Base-by-base conservation (phyloP, 2,329 filamentous ascomycete genomes). In the Zalaria obscura region DNA sequence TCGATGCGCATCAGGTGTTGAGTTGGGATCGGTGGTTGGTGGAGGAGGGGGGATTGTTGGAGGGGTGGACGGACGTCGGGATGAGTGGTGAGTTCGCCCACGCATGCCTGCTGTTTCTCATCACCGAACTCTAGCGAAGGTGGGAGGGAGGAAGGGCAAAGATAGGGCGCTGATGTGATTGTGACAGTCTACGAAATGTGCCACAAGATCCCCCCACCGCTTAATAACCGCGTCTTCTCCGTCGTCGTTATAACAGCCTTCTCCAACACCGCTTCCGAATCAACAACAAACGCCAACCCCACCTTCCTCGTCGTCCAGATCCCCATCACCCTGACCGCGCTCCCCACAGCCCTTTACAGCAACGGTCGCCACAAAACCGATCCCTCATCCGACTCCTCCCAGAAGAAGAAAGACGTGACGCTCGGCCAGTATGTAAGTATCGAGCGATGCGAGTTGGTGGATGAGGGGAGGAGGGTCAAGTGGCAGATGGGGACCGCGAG, bases 401-500 rank as follows among this genome's bases (percentile, higher is more conserved):
- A 56, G 8, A 57, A 59, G 25, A 66, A 68, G 18, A 67, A 67
- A 46, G 65, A 59, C 27, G 58, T 73, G 3, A 70, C 78, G 5
- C 58, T 71, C 27, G 82, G 73, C 3, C 64, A 66, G 6, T 86
- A 85, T 51, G 73, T 68, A 27, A 79, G 75, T 47, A 66, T 86
- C 1, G 82, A 87, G 63, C 62, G 73, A 36, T 61, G 81, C 29
- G 61, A 69, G 42, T 62, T 68, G 51, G 45, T 70, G 3, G 58
- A 58, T 4, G 55, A 46, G 9, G 53, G 51, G 3, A 41, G 39
- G 27, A 55, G 60, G 4, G 67, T 83, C 37, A 77, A 81, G 58
- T 91, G 83, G 83, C 65, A 80, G 44, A 88, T 89, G 80, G 80
- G 76, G 5, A 88, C 83, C 6, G 73, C 78, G 7, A 81, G 77